Conservation (phyloP, 2,329 filamentous ascomycete species). For the Penicillium vulpinum region DNA sequence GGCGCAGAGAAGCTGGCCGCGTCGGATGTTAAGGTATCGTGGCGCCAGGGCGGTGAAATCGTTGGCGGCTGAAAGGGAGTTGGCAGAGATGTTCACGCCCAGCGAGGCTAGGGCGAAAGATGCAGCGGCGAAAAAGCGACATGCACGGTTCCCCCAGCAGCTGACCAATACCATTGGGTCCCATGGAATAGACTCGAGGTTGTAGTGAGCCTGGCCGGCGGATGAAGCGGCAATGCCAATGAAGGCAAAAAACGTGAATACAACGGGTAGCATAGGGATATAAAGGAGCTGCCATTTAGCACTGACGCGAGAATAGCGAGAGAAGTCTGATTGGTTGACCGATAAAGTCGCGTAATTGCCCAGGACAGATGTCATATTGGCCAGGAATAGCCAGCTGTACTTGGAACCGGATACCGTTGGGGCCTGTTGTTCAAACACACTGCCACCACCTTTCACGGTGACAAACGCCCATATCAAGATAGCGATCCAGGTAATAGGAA, state of each 20-base stretch:
- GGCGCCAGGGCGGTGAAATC: constrained; percentile 59
- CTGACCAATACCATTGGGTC: constrained; percentile 46
- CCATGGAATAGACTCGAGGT: constrained; percentile 41
- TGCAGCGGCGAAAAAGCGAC: constrained; percentile 53
- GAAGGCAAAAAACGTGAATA: constrained; percentile 56
- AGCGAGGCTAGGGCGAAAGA: constrained; percentile 58
- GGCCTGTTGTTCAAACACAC: constrained; percentile 47
- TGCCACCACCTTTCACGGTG: constrained; percentile 52
- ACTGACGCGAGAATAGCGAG: constrained; percentile 51
- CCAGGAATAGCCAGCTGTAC: constrained; percentile 58
- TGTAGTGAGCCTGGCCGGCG: constrained; percentile 41
- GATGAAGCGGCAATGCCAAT: constrained; percentile 47
- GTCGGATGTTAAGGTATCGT: constrained; percentile 56
- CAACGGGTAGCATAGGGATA: constrained; percentile 52
- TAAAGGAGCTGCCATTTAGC: constrained; percentile 54
- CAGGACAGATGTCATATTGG: constrained; percentile 51
- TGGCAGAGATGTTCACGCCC: constrained; percentile 59
- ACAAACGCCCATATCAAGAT: constrained; percentile 65
- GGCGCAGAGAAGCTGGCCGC: constrained; percentile 58
- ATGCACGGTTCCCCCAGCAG: constrained; percentile 42
- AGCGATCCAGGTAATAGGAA: constrained; percentile 61
- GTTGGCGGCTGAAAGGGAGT: constrained; percentile 52
- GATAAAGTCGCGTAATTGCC: constrained; percentile 52
- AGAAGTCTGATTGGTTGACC: constrained; percentile 60
- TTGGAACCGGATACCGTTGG: constrained; percentile 49